Evolutionary conservation across 129 eudicot genomes (phyloP).

Genomic region (Artemisia argyi): DNA sequence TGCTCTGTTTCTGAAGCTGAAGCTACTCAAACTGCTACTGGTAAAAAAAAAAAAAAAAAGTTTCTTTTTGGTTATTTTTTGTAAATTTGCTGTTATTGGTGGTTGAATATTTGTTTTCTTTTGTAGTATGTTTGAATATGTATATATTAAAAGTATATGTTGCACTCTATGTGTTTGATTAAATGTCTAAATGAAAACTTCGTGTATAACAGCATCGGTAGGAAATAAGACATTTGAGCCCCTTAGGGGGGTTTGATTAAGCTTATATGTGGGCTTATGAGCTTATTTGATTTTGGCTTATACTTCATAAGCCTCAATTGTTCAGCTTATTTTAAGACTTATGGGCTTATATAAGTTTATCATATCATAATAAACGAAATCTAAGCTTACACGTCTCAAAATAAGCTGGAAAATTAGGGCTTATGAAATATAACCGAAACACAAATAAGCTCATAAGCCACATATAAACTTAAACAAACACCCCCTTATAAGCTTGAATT

Average conservation of each 20-base stretch:
- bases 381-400: too few relatives aligned
- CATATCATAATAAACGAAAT: too few relatives aligned
- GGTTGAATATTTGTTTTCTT: background rate
- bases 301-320: too few relatives aligned
- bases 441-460: too few relatives aligned
- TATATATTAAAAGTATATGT: background rate
- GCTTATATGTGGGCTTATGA: background rate
- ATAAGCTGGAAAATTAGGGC: too few relatives aligned
- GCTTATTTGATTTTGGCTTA: too few relatives aligned
- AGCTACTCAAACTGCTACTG: constrained; percentile 45
- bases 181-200: constrained; percentile 10
- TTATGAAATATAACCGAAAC: too few relatives aligned
- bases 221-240: background rate
- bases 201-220: background rate
- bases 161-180: constrained; percentile 20
- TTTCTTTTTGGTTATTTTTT: background rate
- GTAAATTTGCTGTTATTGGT: background rate
- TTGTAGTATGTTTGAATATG: background rate
- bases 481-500: too few relatives aligned
- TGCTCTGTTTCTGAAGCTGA: constrained; percentile 80
- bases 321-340: too few relatives aligned
- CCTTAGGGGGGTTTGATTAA: too few relatives aligned
- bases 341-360: too few relatives aligned
- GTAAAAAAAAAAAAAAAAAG: constrained; percentile 29
- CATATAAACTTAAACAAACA: too few relatives aligned